These are phyloP conservation scores for Annulohypoxylon moriforme DNA, from an alignment of 495 filamentous ascomycete species.

Conservation along the genomic window DNA sequence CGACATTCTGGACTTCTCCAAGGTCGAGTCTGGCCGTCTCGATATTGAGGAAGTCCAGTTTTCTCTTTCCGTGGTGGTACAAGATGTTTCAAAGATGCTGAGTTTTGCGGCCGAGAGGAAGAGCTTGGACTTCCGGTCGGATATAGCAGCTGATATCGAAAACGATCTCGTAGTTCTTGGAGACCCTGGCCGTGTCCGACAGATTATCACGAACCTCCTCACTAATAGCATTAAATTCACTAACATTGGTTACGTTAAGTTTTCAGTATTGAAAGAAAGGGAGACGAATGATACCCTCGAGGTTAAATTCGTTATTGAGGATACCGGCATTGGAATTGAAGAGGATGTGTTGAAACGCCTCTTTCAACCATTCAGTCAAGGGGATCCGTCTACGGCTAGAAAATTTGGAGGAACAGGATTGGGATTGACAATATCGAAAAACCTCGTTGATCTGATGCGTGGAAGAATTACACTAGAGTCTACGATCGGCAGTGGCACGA, in stretches of 20 bases:
- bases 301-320: slow-evolving; percentile 73
- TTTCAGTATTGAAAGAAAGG: slow-evolving; percentile 59
- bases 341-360: slow-evolving; percentile 76
- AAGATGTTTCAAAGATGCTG: slow-evolving; percentile 75
- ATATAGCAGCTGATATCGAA: slow-evolving; percentile 57
- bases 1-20: slow-evolving; percentile 89
- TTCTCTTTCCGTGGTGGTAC: slow-evolving; percentile 75
- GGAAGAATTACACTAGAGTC: slow-evolving; percentile 76
- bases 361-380: slow-evolving; percentile 89
- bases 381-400: slow-evolving; percentile 79
- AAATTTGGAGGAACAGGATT: slow-evolving; percentile 85
- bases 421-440: slow-evolving; percentile 83
- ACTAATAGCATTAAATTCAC: slow-evolving; percentile 93
- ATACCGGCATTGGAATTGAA: slow-evolving; percentile 87
- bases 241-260: slow-evolving; percentile 72
- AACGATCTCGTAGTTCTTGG: slow-evolving; percentile 69
- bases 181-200: slow-evolving; percentile 81
- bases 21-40: slow-evolving; percentile 80
- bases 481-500: slow-evolving; percentile 68
- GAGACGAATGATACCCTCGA: slow-evolving; percentile 61
- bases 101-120: slow-evolving; percentile 68
- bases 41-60: slow-evolving; percentile 85
- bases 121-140: slow-evolving; percentile 64
- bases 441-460: slow-evolving; percentile 83
- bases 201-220: slow-evolving; percentile 87